Evolutionary conservation across 2,329 filamentous ascomycete species (phyloP).

Genomic region (Trichoderma sp.): DNA sequence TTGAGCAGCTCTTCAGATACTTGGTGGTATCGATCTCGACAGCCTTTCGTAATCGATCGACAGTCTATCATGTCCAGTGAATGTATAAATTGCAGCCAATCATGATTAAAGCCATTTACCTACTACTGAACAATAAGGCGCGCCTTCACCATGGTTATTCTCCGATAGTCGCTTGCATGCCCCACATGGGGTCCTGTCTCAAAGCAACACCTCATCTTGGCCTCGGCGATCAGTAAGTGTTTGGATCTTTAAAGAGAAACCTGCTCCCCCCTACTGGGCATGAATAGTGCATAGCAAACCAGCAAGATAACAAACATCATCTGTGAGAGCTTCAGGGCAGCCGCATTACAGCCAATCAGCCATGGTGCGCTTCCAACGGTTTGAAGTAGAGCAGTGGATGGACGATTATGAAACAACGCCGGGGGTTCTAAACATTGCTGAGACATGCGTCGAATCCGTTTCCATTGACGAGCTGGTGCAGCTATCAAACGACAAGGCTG

Average conservation of each 20-base stretch:
- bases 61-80: background rate
- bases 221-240: background rate
- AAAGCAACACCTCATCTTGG: background rate
- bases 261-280: background rate
- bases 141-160: background rate
- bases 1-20: background rate
- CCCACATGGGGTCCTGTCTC: background rate
- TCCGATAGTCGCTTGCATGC: conserved; percentile 10
- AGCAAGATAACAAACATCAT: background rate
- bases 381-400: conserved; percentile 76
- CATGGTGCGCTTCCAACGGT: conserved; percentile 63
- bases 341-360: background rate
- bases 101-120: background rate
- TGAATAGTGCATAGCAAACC: background rate
- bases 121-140: conserved; percentile 8
- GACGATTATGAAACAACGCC: conserved; percentile 61
- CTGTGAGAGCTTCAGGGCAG: background rate
- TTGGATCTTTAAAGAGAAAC: background rate
- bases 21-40: background rate
- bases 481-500: conserved; percentile 59
- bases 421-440: conserved; percentile 70
- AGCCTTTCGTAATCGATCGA: background rate
- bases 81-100: background rate
- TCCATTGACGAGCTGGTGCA: conserved; percentile 68
- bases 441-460: conserved; percentile 77